A percentile compares a stretch with the other conserved stretches of the same genome.
These are phyloP conservation scores for Hamamelis virginiana DNA, from an alignment of 164 flowering plant species.

Conservation along the genomic window DNA sequence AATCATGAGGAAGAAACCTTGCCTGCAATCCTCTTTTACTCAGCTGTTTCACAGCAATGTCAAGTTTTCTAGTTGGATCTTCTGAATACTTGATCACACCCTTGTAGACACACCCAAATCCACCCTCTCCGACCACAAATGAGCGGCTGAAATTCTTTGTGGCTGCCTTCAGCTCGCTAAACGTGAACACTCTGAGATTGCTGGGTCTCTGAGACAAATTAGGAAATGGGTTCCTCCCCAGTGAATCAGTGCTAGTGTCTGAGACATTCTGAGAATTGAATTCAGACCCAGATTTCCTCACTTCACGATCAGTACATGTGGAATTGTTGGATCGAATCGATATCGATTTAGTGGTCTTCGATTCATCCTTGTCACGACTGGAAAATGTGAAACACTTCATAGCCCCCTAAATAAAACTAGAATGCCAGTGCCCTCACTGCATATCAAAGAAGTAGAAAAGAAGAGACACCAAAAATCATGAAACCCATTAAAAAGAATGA, in stretches of 20 bases:
- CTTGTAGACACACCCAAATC: slow-evolving; percentile 86
- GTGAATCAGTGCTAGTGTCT: slow-evolving; percentile 59
- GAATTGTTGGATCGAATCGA: slow-evolving; percentile 38
- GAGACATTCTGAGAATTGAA: slow-evolving; percentile 62
- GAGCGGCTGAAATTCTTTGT: slow-evolving; percentile 79
- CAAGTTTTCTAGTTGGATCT: slow-evolving; percentile 51
- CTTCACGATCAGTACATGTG: slow-evolving; percentile 34
- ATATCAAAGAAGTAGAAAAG: slow-evolving; percentile 11
- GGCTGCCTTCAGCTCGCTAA: slow-evolving; percentile 64
- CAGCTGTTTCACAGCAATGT: slow-evolving; percentile 84
- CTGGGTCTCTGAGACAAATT: slow-evolving; percentile 54
- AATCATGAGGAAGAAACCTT: slow-evolving; percentile 21
- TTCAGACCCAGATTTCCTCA: slow-evolving; percentile 54
- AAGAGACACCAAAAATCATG: background rate
- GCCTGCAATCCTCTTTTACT: slow-evolving; percentile 87
- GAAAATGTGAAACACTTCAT: slow-evolving; percentile 68
- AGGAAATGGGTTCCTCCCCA: slow-evolving; percentile 36
- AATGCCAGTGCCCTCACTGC: slow-evolving; percentile 12
- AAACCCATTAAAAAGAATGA: background rate
- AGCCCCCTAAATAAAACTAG: slow-evolving; percentile 15
- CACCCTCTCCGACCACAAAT: slow-evolving; percentile 87
- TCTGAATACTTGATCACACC: slow-evolving; percentile 60
- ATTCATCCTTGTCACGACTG: slow-evolving; percentile 46
- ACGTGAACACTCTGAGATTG: slow-evolving; percentile 71
- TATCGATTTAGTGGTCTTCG: slow-evolving; percentile 33